These are phyloP conservation scores for Gossypium davidsonii DNA, from an alignment of 441 rosid genomes.

Conservation along the genomic window DNA sequence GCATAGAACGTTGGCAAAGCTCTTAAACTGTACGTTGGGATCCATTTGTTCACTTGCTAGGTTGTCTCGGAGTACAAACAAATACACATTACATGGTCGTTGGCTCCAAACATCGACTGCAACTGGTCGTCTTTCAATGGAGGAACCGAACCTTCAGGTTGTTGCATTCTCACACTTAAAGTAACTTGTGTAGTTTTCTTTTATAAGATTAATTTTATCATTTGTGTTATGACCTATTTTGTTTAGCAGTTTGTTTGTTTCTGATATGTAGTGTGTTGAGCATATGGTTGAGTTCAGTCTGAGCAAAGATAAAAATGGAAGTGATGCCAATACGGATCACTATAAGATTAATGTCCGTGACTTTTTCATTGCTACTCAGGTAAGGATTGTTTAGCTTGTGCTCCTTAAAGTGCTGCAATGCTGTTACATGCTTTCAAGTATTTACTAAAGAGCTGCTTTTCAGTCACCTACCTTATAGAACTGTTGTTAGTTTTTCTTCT, in stretches of 20 bases:
- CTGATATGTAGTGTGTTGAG: constrained; percentile 82
- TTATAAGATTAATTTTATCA: background rate
- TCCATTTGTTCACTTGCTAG: constrained; percentile 81
- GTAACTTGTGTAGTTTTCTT: background rate
- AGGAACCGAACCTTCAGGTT: constrained; percentile 98
- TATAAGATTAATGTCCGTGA: constrained; percentile 78
- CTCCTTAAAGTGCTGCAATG: constrained; percentile 4
- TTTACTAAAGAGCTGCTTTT: background rate
- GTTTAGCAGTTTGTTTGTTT: constrained; percentile 13
- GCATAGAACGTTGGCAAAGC: constrained; percentile 89
- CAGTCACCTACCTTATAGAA: background rate
- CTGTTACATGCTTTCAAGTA: background rate
- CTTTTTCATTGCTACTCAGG: constrained; percentile 89
- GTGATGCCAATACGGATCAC: constrained; percentile 29
- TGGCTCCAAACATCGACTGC: constrained; percentile 99
- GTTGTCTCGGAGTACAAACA: constrained; percentile 62
- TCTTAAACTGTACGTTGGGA: constrained; percentile 81
- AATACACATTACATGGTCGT: constrained; percentile 75
- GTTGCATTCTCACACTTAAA: constrained; percentile 12
- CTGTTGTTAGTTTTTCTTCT: background rate
- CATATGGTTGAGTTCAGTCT: constrained; percentile 67
- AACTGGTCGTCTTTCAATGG: constrained; percentile 90
- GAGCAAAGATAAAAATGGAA: constrained; percentile 38
- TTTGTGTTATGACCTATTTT: constrained; percentile 9
- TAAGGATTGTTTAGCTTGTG: constrained; percentile 24